phyloP scores from a whole-genome alignment of 306 rosid species.

The Cucurbita pepo region DNA sequence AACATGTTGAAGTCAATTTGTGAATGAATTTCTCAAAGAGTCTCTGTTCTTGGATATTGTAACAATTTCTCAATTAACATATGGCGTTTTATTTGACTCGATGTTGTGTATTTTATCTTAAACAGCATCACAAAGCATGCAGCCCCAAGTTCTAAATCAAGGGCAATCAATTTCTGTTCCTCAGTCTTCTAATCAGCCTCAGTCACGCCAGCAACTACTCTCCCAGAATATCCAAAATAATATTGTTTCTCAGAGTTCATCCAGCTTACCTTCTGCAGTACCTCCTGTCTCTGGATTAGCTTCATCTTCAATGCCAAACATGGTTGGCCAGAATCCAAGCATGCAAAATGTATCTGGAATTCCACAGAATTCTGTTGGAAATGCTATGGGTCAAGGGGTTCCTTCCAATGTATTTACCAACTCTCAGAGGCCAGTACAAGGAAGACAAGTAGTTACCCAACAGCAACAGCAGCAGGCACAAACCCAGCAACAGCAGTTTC shows the following conservation, averaged over 20 bases:
- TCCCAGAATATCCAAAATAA: constrained; percentile 59
- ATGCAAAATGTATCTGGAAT: constrained; percentile 43
- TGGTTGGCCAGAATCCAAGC: constrained; percentile 50
- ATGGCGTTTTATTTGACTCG: not conserved
- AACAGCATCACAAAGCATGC: constrained; percentile 41
- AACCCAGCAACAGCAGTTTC: constrained; percentile 37
- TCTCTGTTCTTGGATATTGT: not conserved
- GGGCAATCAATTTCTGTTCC: constrained; percentile 51
- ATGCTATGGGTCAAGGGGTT: constrained; percentile 47
- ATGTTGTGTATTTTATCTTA: not conserved
- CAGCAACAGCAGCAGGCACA: constrained; percentile 47
- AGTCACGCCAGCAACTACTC: constrained; percentile 46
- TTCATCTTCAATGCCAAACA: constrained; percentile 43
- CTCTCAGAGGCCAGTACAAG: constrained; percentile 60
- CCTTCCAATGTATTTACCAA: constrained; percentile 48
- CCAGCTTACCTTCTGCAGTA: constrained; percentile 28
- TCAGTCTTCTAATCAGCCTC: constrained; percentile 39
- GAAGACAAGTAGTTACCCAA: constrained; percentile 54
- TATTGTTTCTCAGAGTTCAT: constrained; percentile 27
- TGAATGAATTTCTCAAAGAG: not conserved
- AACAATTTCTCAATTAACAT: not conserved
- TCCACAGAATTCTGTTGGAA: constrained; percentile 47
- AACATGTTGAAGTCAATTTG: not conserved
- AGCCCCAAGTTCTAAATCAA: constrained; percentile 37
- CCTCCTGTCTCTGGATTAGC: constrained; percentile 43